phyloP scores from a whole-genome alignment of 768 basidiomycete genomes.

The Saitozyma podzolica region DNA sequence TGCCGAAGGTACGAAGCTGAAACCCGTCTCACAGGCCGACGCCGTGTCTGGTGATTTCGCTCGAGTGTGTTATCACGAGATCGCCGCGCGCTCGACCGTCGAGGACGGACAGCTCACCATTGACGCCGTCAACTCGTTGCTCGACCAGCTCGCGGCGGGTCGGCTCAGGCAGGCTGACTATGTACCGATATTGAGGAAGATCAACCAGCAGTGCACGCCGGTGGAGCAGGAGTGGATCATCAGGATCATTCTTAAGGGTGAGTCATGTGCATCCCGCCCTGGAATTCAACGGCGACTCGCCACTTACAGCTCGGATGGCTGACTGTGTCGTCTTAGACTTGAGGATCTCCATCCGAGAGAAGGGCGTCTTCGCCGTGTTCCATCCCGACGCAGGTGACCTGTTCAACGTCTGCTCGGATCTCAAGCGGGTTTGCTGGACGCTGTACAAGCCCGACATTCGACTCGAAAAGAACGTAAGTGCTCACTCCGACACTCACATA shows the following conservation, averaged over 20 bases:
- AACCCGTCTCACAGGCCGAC: constrained; percentile 15
- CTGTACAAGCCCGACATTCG: constrained; percentile 73
- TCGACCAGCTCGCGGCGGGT: constrained; percentile 74
- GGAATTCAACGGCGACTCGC: neutral
- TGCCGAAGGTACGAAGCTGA: neutral
- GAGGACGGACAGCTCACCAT: constrained; percentile 66
- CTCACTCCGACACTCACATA: no score
- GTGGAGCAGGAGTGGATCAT: constrained; percentile 94
- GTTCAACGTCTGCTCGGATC: constrained; percentile 94
- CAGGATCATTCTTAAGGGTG: constrained; percentile 93
- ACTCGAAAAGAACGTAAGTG: constrained; percentile 48
- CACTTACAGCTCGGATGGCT: neutral
- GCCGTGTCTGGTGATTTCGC: constrained; percentile 75
- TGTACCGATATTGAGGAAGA: constrained; percentile 71
- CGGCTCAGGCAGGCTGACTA: constrained; percentile 66
- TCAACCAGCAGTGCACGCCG: constrained; percentile 64
- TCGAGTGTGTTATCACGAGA: constrained; percentile 79
- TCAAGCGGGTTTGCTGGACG: constrained; percentile 89
- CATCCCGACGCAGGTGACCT: constrained; percentile 92
- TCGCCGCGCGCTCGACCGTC: constrained; percentile 73
- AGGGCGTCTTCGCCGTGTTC: constrained; percentile 83
- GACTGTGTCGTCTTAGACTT: constrained; percentile 62
- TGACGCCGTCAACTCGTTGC: constrained; percentile 75
- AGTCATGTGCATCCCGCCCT: neutral
- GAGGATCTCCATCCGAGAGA: constrained; percentile 89